phyloP scores from a whole-genome alignment of 2,329 filamentous ascomycete species.

The Colletotrichum sp. region DNA sequence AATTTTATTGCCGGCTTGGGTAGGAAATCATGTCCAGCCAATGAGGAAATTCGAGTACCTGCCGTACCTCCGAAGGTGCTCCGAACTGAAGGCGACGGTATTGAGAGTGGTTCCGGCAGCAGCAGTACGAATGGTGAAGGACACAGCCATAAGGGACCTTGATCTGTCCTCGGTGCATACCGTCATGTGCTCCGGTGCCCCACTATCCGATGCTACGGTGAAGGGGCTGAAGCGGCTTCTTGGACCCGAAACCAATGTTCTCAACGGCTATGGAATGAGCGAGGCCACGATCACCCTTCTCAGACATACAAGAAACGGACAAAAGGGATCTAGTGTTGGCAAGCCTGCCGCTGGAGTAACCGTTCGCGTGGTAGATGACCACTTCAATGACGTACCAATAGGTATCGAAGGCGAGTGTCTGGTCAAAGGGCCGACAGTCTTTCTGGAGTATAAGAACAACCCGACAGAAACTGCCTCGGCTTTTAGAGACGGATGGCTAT shows the following conservation, averaged over 20 bases:
- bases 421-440: neutral
- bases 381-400: neutral
- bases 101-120: conserved; percentile 27
- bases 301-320: conserved; percentile 18
- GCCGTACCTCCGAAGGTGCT: conserved; percentile 23
- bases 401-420: neutral
- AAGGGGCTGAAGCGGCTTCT: conserved; percentile 16
- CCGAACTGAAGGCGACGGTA: conserved; percentile 24
- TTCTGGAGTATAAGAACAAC: neutral
- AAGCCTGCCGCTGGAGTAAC: neutral
- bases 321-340: conserved; percentile 12
- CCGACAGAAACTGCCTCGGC: conserved; percentile 15
- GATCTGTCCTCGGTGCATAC: neutral
- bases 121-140: conserved; percentile 25
- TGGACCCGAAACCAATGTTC: conserved; percentile 12
- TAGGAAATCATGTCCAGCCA: conserved; percentile 24
- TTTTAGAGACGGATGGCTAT: conserved; percentile 32
- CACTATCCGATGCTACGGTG: conserved; percentile 23
- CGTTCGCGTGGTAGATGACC: neutral
- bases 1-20: conserved; percentile 25
- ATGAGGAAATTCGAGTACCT: conserved; percentile 27
- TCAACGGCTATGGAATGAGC: conserved; percentile 30
- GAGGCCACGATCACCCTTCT: conserved; percentile 26
- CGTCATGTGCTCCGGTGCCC: neutral
- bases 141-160: neutral